Percentiles rank a stretch among this genome's conserved stretches.
phyloP scores from a whole-genome alignment of 2,329 filamentous ascomycete species.

The Paecilomyces formosus region DNA sequence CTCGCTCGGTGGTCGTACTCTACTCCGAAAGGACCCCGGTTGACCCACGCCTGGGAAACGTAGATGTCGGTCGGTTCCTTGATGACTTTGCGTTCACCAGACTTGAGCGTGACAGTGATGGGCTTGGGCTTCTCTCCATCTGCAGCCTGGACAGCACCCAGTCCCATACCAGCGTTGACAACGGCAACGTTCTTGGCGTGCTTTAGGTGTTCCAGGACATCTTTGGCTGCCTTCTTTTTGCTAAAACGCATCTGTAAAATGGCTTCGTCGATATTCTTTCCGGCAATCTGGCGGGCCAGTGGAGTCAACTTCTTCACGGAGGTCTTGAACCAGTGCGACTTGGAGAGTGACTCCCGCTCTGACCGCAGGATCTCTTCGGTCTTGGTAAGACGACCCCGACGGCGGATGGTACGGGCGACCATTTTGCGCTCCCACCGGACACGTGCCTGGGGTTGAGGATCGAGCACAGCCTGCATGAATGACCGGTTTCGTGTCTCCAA shows the following conservation, averaged over 20 bases:
- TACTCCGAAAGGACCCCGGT: conserved; percentile 58
- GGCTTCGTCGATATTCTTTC: conserved; percentile 90
- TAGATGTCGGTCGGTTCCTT: conserved; percentile 76
- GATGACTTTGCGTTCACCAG: conserved; percentile 65
- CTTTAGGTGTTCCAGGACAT: conserved; percentile 72
- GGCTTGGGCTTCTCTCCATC: conserved; percentile 27
- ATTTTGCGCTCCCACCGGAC: conserved; percentile 76
- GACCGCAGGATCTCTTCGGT: conserved; percentile 61
- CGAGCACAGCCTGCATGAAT: conserved; percentile 56
- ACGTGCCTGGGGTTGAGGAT: conserved; percentile 67
- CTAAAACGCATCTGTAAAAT: conserved; percentile 92
- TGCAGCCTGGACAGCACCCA: conserved; percentile 34
- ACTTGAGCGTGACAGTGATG: conserved; percentile 62
- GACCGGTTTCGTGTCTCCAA: conserved; percentile 38
- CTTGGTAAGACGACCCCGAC: conserved; percentile 59
- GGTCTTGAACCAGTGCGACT: conserved; percentile 70
- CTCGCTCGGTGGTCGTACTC: conserved; percentile 66
- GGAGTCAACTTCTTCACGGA: conserved; percentile 86
- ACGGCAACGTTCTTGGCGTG: conserved; percentile 75
- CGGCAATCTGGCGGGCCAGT: conserved; percentile 78
- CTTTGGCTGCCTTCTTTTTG: conserved; percentile 82
- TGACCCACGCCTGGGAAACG: conserved; percentile 88
- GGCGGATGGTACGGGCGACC: conserved; percentile 67
- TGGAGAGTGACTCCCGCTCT: conserved; percentile 51
- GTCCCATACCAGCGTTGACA: conserved; percentile 75